phyloP scores from a whole-genome alignment of 192 early-diverging fungal species.

The Gorgonomyces haynaldii region DNA sequence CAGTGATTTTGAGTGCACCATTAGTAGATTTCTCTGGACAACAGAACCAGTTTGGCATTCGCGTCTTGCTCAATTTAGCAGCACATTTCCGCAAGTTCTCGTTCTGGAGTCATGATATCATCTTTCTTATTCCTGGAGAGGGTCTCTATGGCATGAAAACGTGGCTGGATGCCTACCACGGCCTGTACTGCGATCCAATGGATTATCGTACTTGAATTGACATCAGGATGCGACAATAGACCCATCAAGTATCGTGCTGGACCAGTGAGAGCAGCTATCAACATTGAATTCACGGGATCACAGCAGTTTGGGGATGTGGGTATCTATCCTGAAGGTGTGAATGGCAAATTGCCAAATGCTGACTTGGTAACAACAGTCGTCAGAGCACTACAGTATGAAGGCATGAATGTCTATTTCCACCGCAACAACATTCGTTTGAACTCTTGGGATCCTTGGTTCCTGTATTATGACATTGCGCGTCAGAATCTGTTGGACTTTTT shows the following conservation, averaged over 20 bases:
- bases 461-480: slow-evolving; percentile 6
- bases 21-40: slow-evolving; percentile 56
- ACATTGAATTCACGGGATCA: slow-evolving; percentile 69
- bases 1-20: slow-evolving; percentile 71
- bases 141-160: slow-evolving; percentile 63
- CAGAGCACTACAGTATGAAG: slow-evolving; percentile 37
- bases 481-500: slow-evolving; percentile 39
- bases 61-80: slow-evolving; percentile 28
- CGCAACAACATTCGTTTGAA: slow-evolving; percentile 19
- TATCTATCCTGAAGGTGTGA: slow-evolving; percentile 47
- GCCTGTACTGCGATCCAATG: slow-evolving; percentile 8
- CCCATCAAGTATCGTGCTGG: slow-evolving; percentile 34
- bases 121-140: slow-evolving; percentile 74
- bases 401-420: slow-evolving; percentile 49
- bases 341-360: slow-evolving; percentile 84
- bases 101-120: slow-evolving; percentile 88
- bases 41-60: slow-evolving; percentile 29
- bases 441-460: slow-evolving; percentile 2
- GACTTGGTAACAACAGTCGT: slow-evolving; percentile 76
- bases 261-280: slow-evolving; percentile 73
- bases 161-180: slow-evolving; percentile 84
- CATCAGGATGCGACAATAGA: slow-evolving; percentile 8
- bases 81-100: slow-evolving; percentile 34
- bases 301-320: slow-evolving; percentile 53
- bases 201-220: background rate